Evolutionary conservation across 2,329 filamentous ascomycete genomes (phyloP).

Genomic region (Aspergillus jensenii): DNA sequence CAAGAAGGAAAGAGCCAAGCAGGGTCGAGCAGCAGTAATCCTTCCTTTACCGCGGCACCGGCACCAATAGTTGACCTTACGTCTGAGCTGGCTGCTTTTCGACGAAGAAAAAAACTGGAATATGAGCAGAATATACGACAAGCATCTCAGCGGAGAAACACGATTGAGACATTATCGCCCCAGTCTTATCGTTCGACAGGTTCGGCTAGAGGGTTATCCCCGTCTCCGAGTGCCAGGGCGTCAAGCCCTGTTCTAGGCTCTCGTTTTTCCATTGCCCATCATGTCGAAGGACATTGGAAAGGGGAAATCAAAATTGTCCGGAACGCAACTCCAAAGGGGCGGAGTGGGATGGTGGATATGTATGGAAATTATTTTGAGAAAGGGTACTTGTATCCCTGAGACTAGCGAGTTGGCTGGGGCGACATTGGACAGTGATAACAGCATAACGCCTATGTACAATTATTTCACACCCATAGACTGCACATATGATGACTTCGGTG

Average conservation of each 20-base stretch:
- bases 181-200: slow-evolving; percentile 12
- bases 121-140: slow-evolving; percentile 41
- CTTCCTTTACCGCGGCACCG: neutral
- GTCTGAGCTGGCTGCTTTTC: slow-evolving; percentile 54
- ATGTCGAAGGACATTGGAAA: slow-evolving; percentile 59
- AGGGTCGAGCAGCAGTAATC: neutral
- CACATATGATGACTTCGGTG: neutral
- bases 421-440: neutral
- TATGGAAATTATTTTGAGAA: slow-evolving; percentile 56
- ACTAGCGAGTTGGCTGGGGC: neutral
- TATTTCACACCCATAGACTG: neutral
- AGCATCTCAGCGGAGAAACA: slow-evolving; percentile 25
- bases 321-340: slow-evolving; percentile 37
- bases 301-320: slow-evolving; percentile 60
- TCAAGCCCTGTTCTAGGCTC: slow-evolving; percentile 15
- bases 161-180: slow-evolving; percentile 22
- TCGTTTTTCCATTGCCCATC: slow-evolving; percentile 32
- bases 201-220: slow-evolving; percentile 12
- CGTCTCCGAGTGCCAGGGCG: slow-evolving; percentile 14
- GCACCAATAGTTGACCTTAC: slow-evolving; percentile 50
- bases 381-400: slow-evolving; percentile 52
- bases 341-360: slow-evolving; percentile 50
- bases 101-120: slow-evolving; percentile 52
- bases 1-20: neutral
- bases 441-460: neutral